Conservation (phyloP, 2,329 filamentous ascomycete species). For the Beauveria varroae region DNA sequence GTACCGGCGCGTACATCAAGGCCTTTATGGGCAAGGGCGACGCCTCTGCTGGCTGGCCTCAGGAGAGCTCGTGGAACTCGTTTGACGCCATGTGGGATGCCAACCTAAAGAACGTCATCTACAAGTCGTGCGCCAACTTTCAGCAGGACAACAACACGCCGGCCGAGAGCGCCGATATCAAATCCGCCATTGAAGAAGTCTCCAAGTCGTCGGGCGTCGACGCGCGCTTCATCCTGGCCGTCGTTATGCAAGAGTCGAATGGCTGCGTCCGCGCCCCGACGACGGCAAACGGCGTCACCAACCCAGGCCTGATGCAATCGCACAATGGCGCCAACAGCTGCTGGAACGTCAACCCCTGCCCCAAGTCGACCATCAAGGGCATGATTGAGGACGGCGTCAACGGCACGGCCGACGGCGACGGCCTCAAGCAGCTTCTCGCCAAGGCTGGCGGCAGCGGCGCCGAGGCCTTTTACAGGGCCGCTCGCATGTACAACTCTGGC, state of each 20-base stretch:
- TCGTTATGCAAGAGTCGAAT: constrained; percentile 36
- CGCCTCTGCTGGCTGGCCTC: constrained; percentile 23
- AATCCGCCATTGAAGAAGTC: constrained; percentile 25
- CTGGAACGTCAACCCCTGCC: constrained; percentile 23
- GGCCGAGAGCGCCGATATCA: constrained; percentile 19
- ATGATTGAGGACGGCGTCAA: constrained; percentile 33
- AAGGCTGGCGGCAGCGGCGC: constrained; percentile 23
- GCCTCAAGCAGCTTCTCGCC: constrained; percentile 30
- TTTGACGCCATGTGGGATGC: constrained; percentile 19
- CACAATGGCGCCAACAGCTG: constrained; percentile 29
- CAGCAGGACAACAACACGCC: constrained; percentile 15
- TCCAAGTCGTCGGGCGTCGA: constrained; percentile 24
- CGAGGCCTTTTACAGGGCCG: constrained; percentile 35
- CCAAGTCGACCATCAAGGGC: constrained; percentile 17
- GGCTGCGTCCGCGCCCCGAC: constrained; percentile 35
- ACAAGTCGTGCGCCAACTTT: constrained; percentile 13
- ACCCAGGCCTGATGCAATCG: constrained; percentile 35
- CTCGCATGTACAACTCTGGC: constrained; percentile 43
- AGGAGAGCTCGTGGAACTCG: constrained; percentile 19
- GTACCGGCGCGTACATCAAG: constrained; percentile 16
- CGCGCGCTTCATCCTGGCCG: constrained; percentile 33
- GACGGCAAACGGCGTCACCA: constrained; percentile 31
- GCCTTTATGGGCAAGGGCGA: constrained; percentile 23
- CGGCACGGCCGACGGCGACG: constrained; percentile 34
- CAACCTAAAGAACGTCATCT: constrained; percentile 17